Base-by-base conservation (phyloP, 2,329 filamentous ascomycete species). In the Colletotrichum brevisporum region DNA sequence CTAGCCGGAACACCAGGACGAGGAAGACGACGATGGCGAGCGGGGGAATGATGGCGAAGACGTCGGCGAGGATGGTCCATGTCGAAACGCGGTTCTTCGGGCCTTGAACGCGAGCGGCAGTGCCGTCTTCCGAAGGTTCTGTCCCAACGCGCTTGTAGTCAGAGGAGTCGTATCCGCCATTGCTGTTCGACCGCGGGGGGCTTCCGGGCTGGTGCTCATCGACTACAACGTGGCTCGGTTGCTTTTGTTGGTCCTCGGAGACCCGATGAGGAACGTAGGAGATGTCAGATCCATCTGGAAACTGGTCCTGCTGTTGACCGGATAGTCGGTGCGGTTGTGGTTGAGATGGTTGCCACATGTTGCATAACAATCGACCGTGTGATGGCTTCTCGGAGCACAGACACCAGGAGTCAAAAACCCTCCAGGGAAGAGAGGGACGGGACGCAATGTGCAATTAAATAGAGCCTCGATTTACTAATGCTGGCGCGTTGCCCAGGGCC, bases 51-150 rank as follows among this genome's bases (percentile, higher is more conserved):
- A 57, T 39, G 5, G 54, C 54, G 24, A 24, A 39, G 24, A 39
- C 41, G 4, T 57, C 54, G 21, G 54, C 54, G 13, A 57, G 24
- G 5, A 39, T 24, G 12, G 54, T 57, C 54, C 54, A 57, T 13
- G 41, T 31, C 16, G 54, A 57, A 10, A 57, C 15, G 26, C 43
- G 41, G 54, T 26, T 24, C 41, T 57, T 57, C 0, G 54, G 54
- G 1, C 13, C 16, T n/a, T 43, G 13, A 3, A 31, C 26, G 9
- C 10, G 41, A 21, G 54, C 15, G 24, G 36, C 21, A 24, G 4
- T 45, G 0, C 36, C 0, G 21, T 24, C 54, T 31, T 31, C 43
- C 21, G 41, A 43, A 5, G 41, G 39, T 21, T 57, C 43, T 39
- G 54, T 47, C 21, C 39, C 16, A 0, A 26, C 54, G 21, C 54